phyloP scores from a whole-genome alignment of 2,329 filamentous ascomycete genomes.

The Dendryphion nanum region DNA sequence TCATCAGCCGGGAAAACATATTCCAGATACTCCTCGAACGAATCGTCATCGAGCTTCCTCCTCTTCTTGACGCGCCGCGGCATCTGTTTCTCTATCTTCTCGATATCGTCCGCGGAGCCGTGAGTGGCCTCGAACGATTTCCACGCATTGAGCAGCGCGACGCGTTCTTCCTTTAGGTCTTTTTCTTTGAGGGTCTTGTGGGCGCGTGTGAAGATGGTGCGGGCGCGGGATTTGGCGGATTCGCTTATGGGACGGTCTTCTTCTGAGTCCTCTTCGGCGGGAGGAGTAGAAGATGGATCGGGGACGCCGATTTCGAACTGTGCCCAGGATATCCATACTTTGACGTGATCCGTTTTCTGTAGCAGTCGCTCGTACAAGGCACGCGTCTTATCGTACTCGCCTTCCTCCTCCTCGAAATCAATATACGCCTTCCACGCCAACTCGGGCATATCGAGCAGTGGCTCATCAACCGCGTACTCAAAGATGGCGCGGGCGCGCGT shows the following conservation, averaged over 20 bases:
- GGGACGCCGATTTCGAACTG: conserved; percentile 96
- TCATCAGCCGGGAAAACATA: conserved; percentile 97
- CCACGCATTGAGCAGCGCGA: conserved; percentile 88
- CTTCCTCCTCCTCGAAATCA: conserved; percentile 96
- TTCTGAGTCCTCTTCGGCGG: conserved; percentile 60
- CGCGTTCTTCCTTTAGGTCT: conserved; percentile 90
- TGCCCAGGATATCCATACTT: conserved; percentile 99
- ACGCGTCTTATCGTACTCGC: conserved; percentile 81
- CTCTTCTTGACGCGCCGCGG: conserved; percentile 89
- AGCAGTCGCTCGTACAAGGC: conserved; percentile 85
- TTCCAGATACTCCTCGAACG: conserved; percentile 94
- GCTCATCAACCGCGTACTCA: conserved; percentile 81
- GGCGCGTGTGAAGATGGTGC: conserved; percentile 80
- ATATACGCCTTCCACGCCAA: conserved; percentile 98
- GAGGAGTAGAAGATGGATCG: conserved; percentile 53
- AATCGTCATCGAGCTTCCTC: conserved; percentile 86
- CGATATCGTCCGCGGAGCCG: conserved; percentile 71
- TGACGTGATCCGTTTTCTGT: conserved; percentile 95
- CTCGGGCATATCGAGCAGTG: conserved; percentile 92
- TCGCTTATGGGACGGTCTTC: conserved; percentile 68
- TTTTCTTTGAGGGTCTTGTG: conserved; percentile 85
- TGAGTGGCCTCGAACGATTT: conserved; percentile 87
- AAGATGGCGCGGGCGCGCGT: conserved; percentile 88
- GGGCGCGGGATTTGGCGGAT: conserved; percentile 77
- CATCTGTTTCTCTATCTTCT: conserved; percentile 89